Evolutionary conservation across 2,329 filamentous ascomycete genomes (phyloP), one percentile per base, ranked within the genome.

Genomic region (Aspergillus felis): DNA sequence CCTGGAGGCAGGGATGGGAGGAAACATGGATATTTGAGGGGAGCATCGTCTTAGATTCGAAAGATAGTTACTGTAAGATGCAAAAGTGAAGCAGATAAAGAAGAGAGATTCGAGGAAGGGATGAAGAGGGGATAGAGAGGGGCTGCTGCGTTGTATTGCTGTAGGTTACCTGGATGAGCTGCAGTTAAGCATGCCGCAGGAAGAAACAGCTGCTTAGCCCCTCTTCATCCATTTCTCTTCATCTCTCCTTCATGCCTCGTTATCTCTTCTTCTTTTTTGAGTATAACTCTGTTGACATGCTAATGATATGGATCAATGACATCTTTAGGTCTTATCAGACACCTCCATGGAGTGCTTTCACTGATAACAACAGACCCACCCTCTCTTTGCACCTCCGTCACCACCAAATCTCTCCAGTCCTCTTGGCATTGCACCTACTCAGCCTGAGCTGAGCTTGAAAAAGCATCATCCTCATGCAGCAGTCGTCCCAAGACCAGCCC

Each of bases 1-100:
- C 91, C 67, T 84, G 82, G 46, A 97, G 82, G 76, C 91, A 96
- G 38, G 93, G 93, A 75, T 97, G 93, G 17, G 79, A 80, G 42
- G 92, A 96, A 71, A 96, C 79, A 77, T 94, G 91, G 38, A 85
- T 79, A 69, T 86, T 87, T 51, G 74, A 61, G 20, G 82, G 82
- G 32, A 83, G 73, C 55, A 54, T 60, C 61, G 27, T 56, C 27
- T 52, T 54, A 24, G 35, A 35, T 35, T 10, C 41, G n/a, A 35
- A 46, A 29, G 12, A 41, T 44, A 24, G 35, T 29, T 20, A 44
- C 7, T 28, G 29, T 29, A 27, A 24, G 49, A 49, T 57, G 29
- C 17, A 42, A 42, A 28, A 35, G 29, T 20, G 50, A 42, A 55
- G 25, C 22, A 27, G 22, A 50, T 32, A 55, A 32, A 28, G 22